These are phyloP conservation scores for Narthecium ossifragum DNA, from an alignment of 106 monocot species.

Conservation along the genomic window DNA sequence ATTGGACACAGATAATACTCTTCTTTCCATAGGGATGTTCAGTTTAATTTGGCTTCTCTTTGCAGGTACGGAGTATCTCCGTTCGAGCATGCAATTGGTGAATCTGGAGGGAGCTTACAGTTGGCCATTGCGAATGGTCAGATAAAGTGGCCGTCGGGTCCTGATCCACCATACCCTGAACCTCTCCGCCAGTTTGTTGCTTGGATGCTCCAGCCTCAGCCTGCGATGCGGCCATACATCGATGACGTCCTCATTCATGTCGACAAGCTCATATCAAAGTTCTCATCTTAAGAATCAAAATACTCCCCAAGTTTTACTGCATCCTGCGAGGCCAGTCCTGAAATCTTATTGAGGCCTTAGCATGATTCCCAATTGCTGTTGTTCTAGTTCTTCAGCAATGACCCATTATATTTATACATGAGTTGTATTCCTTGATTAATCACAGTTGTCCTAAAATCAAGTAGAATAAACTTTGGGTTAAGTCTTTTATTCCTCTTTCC, in stretches of 20 bases:
- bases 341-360: too few species aligned
- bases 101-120: constrained; percentile 84
- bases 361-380: too few species aligned
- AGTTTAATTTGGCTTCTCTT: not conserved
- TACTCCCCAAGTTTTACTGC: too few species aligned
- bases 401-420: too few species aligned
- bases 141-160: constrained; percentile 71
- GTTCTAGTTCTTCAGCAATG: too few species aligned
- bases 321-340: too few species aligned
- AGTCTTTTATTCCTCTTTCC: too few species aligned
- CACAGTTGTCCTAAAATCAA: too few species aligned
- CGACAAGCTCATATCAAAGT: constrained; percentile 80
- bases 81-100: constrained; percentile 80
- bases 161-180: constrained; percentile 69
- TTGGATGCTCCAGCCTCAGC: constrained; percentile 94
- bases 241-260: constrained; percentile 83
- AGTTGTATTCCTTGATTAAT: too few species aligned
- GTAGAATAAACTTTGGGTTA: too few species aligned
- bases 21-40: too few species aligned
- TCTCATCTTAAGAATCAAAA: constrained; percentile 56
- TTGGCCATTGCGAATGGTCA: constrained; percentile 68
- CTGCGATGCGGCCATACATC: constrained; percentile 68
- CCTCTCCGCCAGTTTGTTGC: constrained; percentile 65
- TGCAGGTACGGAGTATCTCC: constrained; percentile 85
- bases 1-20: too few species aligned